These are phyloP conservation scores for Xerocomus potaroensis DNA, from an alignment of 768 basidiomycete species.

Conservation along the genomic window DNA sequence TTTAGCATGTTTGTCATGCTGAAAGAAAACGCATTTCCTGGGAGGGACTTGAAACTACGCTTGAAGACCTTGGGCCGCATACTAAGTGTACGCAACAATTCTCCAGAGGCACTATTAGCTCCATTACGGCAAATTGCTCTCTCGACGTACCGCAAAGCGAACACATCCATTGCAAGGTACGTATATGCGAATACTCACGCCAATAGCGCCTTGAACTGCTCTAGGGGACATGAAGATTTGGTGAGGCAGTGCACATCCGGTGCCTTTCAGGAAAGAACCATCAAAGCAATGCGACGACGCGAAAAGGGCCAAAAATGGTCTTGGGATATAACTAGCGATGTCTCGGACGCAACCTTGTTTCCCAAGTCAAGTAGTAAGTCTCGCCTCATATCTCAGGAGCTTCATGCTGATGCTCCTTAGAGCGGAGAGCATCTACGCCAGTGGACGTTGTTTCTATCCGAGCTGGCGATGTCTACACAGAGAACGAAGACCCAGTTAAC, in stretches of 20 bases:
- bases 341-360: constrained; percentile 23
- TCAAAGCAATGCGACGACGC: constrained; percentile 28
- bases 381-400: neutral
- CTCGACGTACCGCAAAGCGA: constrained; percentile 35
- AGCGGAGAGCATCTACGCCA: constrained; percentile 33
- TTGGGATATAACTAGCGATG: constrained; percentile 39
- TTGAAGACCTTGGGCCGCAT: constrained; percentile 27
- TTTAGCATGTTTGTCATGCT: constrained; percentile 37
- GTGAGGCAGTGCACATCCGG: constrained; percentile 32
- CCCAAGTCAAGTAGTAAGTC: constrained; percentile 19
- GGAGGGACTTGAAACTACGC: constrained; percentile 18
- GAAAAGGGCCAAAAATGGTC: constrained; percentile 30
- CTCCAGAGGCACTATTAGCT: constrained; percentile 31
- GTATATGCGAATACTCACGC: constrained; percentile 2
- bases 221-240: constrained; percentile 29
- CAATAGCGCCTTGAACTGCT: neutral
- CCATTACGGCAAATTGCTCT: constrained; percentile 35
- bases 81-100: constrained; percentile 21
- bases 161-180: constrained; percentile 37
- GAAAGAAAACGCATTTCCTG: constrained; percentile 33
- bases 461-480: constrained; percentile 51
- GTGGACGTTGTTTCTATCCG: constrained; percentile 61
- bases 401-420: constrained; percentile 3
- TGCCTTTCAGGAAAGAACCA: constrained; percentile 29
- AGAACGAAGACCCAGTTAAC: constrained; percentile 35